phyloP scores from a whole-genome alignment of 192 early-diverging fungal genomes.

The Gryganskiella cystojenkinii region DNA sequence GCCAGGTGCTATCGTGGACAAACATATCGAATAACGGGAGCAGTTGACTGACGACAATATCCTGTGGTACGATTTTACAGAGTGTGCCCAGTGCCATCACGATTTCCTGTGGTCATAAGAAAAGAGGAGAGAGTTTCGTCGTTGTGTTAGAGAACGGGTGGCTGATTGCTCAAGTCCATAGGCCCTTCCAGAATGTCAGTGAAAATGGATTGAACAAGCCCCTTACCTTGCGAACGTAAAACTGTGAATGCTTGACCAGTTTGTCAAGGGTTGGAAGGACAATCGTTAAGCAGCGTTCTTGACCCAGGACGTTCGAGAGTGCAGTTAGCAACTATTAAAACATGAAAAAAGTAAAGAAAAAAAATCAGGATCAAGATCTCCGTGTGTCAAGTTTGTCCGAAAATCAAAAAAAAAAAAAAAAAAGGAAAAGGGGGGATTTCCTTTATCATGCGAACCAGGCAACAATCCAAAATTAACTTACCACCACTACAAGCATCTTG shows the following conservation, averaged over 20 bases:
- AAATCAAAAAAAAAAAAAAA: neutral
- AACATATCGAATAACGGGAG: slow-evolving; percentile 63
- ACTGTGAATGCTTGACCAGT: slow-evolving; percentile 55
- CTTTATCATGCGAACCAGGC: neutral
- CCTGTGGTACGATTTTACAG: slow-evolving; percentile 31
- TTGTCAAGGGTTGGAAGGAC: slow-evolving; percentile 64
- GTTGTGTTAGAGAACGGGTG: no score
- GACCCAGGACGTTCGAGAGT: slow-evolving; percentile 57
- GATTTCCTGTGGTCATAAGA: slow-evolving; percentile 37
- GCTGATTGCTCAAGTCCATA: no score
- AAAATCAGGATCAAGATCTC: neutral
- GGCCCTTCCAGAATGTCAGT: no score
- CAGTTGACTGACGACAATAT: slow-evolving; percentile 43
- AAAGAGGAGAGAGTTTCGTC: neutral
- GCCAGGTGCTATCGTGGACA: slow-evolving; percentile 65
- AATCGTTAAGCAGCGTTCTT: slow-evolving; percentile 51
- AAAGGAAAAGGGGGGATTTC: no score
- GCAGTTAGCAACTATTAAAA: slow-evolving; percentile 60
- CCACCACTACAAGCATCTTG: slow-evolving; percentile 55
- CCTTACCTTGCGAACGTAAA: slow-evolving; percentile 67
- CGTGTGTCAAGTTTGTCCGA: neutral
- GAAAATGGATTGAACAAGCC: no score
- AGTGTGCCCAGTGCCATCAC: slow-evolving; percentile 46
- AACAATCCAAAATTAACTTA: slow-evolving; percentile 6
- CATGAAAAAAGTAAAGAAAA: neutral